phyloP scores from a whole-genome alignment of 495 filamentous ascomycete genomes.

The Trichocladium uniseriatum region DNA sequence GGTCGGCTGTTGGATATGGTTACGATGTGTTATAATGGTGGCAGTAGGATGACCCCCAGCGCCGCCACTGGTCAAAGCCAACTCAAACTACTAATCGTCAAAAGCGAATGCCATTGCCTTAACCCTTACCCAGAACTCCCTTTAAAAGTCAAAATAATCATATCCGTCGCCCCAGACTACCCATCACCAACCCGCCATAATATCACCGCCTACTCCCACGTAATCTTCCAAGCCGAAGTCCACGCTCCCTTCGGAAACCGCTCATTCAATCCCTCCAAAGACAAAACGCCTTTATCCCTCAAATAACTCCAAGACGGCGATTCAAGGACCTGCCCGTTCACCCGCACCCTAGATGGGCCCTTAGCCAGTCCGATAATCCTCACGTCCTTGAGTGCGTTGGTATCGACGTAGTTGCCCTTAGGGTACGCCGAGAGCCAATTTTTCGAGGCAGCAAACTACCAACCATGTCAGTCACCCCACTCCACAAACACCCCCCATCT shows the following conservation, averaged over 20 bases:
- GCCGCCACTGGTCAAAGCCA: too few relatives aligned
- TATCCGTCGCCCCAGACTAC: too few relatives aligned
- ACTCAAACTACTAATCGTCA: too few relatives aligned
- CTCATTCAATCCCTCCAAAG: slow-evolving; percentile 6
- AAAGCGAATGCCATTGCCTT: too few relatives aligned
- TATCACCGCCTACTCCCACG: slow-evolving; percentile 11
- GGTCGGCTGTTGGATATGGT: too few relatives aligned
- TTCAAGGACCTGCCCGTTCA: slow-evolving; percentile 42
- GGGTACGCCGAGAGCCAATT: slow-evolving; percentile 39
- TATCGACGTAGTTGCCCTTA: slow-evolving; percentile 49
- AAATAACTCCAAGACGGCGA: slow-evolving; percentile 41
- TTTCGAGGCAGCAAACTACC: slow-evolving; percentile 41
- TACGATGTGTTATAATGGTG: too few relatives aligned
- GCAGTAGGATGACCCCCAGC: too few relatives aligned
- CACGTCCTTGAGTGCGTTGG: slow-evolving; percentile 53
- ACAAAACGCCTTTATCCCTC: slow-evolving; percentile 7
- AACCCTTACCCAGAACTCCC: too few relatives aligned
- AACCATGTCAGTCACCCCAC: too few relatives aligned
- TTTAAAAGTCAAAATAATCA: too few relatives aligned
- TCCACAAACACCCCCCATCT: too few relatives aligned
- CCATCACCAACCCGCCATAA: too few relatives aligned
- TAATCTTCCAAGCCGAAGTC: slow-evolving; percentile 14
- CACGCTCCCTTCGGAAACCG: slow-evolving; percentile 19
- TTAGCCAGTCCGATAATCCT: slow-evolving; percentile 55
- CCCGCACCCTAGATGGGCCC: slow-evolving; percentile 34